Evolutionary conservation across 164 flowering plant species (phyloP).

Genomic region (Aristolochia fimbriata): DNA sequence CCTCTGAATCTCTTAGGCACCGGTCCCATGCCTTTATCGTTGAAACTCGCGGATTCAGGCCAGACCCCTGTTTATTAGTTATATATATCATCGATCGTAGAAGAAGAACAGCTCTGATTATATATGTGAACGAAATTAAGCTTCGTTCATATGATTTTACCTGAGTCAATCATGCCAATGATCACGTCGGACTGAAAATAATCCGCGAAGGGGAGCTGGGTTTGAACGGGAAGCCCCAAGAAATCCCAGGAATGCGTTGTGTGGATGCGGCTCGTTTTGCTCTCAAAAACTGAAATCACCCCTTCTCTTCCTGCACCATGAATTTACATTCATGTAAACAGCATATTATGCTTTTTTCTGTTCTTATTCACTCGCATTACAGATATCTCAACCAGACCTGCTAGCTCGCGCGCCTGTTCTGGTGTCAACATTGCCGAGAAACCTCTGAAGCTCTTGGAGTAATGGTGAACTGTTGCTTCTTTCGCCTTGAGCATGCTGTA

Average conservation of each 20-base stretch:
- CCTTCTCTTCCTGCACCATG: constrained; percentile 25
- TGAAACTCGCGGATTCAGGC: constrained; percentile 54
- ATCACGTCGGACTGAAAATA: constrained; percentile 22
- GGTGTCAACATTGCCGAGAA: constrained; percentile 43
- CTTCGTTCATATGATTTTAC: constrained; percentile 10
- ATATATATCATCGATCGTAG: too few relatives aligned
- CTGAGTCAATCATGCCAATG: constrained; percentile 42
- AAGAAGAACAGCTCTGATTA: background rate
- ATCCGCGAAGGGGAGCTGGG: constrained; percentile 9
- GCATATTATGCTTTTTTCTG: too few relatives aligned
- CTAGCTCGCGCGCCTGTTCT: constrained; percentile 23
- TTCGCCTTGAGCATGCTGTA: constrained; percentile 11
- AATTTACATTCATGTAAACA: too few relatives aligned
- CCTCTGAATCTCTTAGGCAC: constrained; percentile 57
- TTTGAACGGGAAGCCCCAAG: constrained; percentile 18
- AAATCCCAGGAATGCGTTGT: constrained; percentile 59
- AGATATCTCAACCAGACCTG: constrained; percentile 8
- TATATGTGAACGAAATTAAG: background rate
- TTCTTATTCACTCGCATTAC: too few relatives aligned
- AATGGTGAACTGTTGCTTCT: constrained; percentile 26
- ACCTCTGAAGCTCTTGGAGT: constrained; percentile 47
- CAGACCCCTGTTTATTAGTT: constrained; percentile 34
- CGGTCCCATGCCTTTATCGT: constrained; percentile 39
- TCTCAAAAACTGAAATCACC: constrained; percentile 42
- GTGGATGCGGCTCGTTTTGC: constrained; percentile 25